Conservation (phyloP, 805 yeast genomes). For the Candida ovalis region DNA sequence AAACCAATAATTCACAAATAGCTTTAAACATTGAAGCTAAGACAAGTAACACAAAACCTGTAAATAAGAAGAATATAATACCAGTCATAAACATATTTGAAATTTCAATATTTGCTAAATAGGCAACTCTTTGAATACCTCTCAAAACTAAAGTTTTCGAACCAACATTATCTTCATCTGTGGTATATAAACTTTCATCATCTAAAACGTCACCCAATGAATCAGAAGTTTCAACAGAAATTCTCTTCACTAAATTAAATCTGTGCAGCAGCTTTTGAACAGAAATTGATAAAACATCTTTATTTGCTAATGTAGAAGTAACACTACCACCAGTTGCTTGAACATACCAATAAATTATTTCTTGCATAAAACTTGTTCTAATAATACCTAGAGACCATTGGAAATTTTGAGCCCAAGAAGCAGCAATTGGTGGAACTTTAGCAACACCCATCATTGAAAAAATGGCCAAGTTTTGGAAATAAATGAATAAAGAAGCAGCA, state of each 20-base stretch:
- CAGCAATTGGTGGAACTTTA: constrained; percentile 91
- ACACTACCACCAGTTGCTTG: constrained; percentile 92
- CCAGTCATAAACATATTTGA: constrained; percentile 85
- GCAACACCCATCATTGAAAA: constrained; percentile 95
- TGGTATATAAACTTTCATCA: constrained; percentile 55
- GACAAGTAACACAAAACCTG: constrained; percentile 57
- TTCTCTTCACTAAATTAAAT: constrained; percentile 31
- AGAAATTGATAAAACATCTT: constrained; percentile 67
- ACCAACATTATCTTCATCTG: constrained; percentile 61
- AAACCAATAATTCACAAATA: constrained; percentile 56
- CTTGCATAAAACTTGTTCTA: constrained; percentile 69
- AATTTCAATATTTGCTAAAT: constrained; percentile 77
- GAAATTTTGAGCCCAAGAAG: constrained; percentile 97
- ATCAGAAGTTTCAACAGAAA: constrained; percentile 38
- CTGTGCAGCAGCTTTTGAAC: constrained; percentile 56
- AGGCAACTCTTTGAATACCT: constrained; percentile 92
- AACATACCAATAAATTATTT: constrained; percentile 87
- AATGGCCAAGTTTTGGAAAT: constrained; percentile 90
- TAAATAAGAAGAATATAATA: constrained; percentile 76
- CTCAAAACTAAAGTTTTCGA: constrained; percentile 75
- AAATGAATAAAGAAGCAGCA: constrained; percentile 85
- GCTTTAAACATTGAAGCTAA: constrained; percentile 64
- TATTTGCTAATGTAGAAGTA: constrained; percentile 66
- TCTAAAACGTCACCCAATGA: constrained; percentile 42
- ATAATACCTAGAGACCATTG: constrained; percentile 95